Conservation (phyloP, 768 basidiomycete genomes). For the Collybia nuda region DNA sequence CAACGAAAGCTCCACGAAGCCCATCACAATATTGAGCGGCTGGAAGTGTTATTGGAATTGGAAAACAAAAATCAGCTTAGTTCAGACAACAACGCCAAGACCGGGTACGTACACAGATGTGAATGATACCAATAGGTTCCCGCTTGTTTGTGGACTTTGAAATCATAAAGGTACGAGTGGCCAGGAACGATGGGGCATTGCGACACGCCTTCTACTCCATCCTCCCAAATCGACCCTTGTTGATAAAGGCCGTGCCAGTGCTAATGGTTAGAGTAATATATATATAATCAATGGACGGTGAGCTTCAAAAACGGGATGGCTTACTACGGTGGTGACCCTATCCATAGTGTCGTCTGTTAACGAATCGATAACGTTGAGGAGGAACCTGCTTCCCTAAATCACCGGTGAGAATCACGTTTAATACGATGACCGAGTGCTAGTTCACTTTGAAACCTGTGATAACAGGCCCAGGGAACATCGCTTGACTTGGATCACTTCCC, state of each 20-base stretch:
- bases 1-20: conserved; percentile 45
- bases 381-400: conserved; percentile 38
- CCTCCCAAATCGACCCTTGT: conserved; percentile 33
- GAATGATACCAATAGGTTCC: conserved; percentile 8
- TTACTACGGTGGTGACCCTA: conserved; percentile 48
- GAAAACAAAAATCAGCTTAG: neutral
- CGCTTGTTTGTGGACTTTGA: neutral
- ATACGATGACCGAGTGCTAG: neutral
- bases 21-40: conserved; percentile 58
- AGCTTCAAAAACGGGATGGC: conserved; percentile 10
- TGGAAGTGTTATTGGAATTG: conserved; percentile 21
- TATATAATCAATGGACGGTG: neutral
- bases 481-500: conserved; percentile 6
- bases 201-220: conserved; percentile 37
- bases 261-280: conserved; percentile 27
- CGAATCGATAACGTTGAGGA: conserved; percentile 45
- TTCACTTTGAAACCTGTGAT: conserved; percentile 31
- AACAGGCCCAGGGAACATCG: conserved; percentile 17
- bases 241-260: conserved; percentile 47
- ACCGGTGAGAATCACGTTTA: neutral
- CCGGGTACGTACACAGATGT: neutral
- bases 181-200: conserved; percentile 42
- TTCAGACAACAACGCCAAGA: no score
- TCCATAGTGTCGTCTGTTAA: conserved; percentile 50
- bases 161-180: conserved; percentile 37